Base-by-base conservation (phyloP, 441 rosid genomes). In the Lepidium campestre region DNA sequence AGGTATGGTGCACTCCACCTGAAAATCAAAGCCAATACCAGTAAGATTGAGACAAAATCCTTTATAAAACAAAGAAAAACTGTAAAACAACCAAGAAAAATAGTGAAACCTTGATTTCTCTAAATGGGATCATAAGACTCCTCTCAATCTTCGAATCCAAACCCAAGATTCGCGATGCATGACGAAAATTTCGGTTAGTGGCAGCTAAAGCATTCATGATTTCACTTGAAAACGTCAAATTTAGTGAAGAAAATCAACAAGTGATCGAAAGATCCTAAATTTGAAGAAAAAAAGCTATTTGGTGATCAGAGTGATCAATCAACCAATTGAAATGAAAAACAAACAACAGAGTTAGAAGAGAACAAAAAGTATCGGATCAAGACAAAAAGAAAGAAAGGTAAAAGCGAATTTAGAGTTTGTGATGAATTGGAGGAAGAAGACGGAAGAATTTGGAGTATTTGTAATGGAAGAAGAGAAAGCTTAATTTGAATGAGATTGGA, bases 151-250 rank as follows among this genome's bases (percentile, higher is more conserved):
- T 90, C 5, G 99, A 85, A 77, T 93, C 99, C 70, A 93, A 75
- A 0, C 95, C 99, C 45, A 93, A 87, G 77, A 93, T 81, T 57
- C 96, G 78, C 2, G 93, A 83, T 0, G 97, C 95, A 41, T 82
- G 89, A 59, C 93, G 87, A 67, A 93, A 93, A 72, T 93, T 93
- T 36, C 98, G 85, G 82, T 78, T 90, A 7, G 98, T 89, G n/a
- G 95, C 98, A 14, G 89, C 95, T 64, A 93, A 85, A 55, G 97
- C 96, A 61, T 91, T 93, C 98, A 93, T 93, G 70, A 68, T 69
- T 68, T 25, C 42, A 35, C 34, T 65, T 18, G 10, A 29, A 1
- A 6, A 29, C 34, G 34, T 29, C 34, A 29, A 29, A 29, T 29
- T 29, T 10, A 29, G 34, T 7, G 3, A 12, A 13, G 10, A 47